Evolutionary conservation across 2,329 filamentous ascomycete species (phyloP).

Genomic region (Colletotrichum gloeosporioides): DNA sequence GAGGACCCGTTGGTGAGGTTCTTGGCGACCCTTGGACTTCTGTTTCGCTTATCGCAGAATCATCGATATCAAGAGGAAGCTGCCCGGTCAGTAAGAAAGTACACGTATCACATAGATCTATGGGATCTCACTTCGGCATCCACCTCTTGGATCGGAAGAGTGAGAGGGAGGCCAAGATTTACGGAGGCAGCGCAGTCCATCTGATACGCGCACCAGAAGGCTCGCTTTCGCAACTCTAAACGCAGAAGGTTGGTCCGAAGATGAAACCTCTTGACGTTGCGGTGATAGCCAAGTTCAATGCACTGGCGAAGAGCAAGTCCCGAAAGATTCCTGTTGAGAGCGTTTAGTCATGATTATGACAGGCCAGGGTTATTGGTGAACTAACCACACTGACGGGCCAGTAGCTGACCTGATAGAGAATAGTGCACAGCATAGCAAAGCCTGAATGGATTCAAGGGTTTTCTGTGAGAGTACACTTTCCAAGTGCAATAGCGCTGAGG

Average conservation of each 20-base stretch:
- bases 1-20: background rate
- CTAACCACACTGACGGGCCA: conserved; percentile 29
- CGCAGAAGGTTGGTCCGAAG: background rate
- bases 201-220: conserved; percentile 16
- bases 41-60: background rate
- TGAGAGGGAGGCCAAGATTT: conserved; percentile 1
- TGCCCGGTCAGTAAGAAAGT: background rate
- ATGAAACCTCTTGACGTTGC: background rate
- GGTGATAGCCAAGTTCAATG: conserved; percentile 36
- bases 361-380: background rate
- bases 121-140: background rate
- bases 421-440: conserved; percentile 31
- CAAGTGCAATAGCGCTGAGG: conserved; percentile 23
- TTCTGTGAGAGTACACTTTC: conserved; percentile 23
- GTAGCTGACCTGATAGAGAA: conserved; percentile 30
- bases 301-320: conserved; percentile 36
- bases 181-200: conserved; percentile 7
- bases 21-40: background rate
- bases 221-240: conserved; percentile 10
- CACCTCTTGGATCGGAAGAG: background rate
- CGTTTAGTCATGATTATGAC: background rate
- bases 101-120: background rate
- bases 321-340: conserved; percentile 26
- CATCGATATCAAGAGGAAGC: conserved; percentile 10
- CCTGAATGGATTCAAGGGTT: conserved; percentile 32